phyloP scores from a whole-genome alignment of 768 basidiomycete genomes.

The Mycena crocata region DNA sequence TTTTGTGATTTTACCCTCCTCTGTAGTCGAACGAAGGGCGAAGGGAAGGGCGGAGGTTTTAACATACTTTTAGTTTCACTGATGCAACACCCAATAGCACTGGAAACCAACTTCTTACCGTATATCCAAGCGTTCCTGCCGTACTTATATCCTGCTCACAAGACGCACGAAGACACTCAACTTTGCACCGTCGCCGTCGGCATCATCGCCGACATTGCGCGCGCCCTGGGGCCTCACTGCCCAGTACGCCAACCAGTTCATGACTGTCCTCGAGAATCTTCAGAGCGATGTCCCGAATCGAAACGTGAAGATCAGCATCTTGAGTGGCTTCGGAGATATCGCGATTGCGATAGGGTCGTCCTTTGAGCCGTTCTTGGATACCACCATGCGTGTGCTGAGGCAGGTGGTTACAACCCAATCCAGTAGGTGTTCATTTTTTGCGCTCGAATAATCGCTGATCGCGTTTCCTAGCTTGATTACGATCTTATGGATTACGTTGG shows the following conservation, averaged over 20 bases:
- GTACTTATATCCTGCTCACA: slow-evolving; percentile 88
- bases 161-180: slow-evolving; percentile 94
- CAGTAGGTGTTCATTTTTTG: slow-evolving; percentile 60
- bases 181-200: slow-evolving; percentile 96
- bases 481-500: slow-evolving; percentile 94
- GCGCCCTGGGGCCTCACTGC: slow-evolving; percentile 89
- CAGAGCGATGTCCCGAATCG: slow-evolving; percentile 91
- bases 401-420: slow-evolving; percentile 94
- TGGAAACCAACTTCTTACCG: slow-evolving; percentile 82
- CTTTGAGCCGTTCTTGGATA: slow-evolving; percentile 91
- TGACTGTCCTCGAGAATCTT: slow-evolving; percentile 92
- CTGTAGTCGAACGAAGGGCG: no score
- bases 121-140: slow-evolving; percentile 90
- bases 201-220: slow-evolving; percentile 95
- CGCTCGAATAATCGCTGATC: slow-evolving; percentile 24
- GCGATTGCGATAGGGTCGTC: slow-evolving; percentile 88
- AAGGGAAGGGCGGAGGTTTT: no score
- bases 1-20: no score
- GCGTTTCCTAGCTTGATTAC: slow-evolving; percentile 73
- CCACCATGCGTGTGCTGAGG: slow-evolving; percentile 89
- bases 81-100: slow-evolving; percentile 54
- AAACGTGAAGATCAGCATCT: slow-evolving; percentile 96
- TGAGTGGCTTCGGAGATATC: slow-evolving; percentile 96
- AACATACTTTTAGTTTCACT: no score
- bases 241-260: slow-evolving; percentile 89